phyloP scores from a whole-genome alignment of 371 early-diverging fungal species.

The Saksenaea oblongispora region DNA sequence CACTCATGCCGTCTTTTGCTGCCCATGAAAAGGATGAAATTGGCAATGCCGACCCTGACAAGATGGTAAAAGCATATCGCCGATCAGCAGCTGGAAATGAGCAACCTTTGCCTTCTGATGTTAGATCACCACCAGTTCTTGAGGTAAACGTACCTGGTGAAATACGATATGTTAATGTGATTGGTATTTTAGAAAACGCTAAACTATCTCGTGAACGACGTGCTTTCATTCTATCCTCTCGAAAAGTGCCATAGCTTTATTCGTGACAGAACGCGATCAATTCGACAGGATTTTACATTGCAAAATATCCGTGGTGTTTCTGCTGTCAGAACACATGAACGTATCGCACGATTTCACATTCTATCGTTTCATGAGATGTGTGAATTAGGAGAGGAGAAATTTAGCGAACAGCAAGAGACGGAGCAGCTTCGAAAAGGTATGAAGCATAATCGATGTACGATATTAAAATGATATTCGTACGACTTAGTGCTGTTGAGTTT shows the following conservation, averaged over 20 bases:
- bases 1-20: neutral
- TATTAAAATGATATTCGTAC: neutral
- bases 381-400: slow-evolving; percentile 56
- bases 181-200: slow-evolving; percentile 67
- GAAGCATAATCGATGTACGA: neutral
- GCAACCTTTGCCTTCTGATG: slow-evolving; percentile 88
- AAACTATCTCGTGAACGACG: slow-evolving; percentile 74
- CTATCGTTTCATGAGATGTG: slow-evolving; percentile 76
- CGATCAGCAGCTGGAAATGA: slow-evolving; percentile 89
- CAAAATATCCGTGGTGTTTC: slow-evolving; percentile 74
- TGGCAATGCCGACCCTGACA: slow-evolving; percentile 58
- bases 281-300: slow-evolving; percentile 86
- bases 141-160: slow-evolving; percentile 41
- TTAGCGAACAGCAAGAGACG: slow-evolving; percentile 81
- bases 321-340: slow-evolving; percentile 78
- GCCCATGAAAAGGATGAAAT: slow-evolving; percentile 37
- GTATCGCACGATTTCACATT: slow-evolving; percentile 90
- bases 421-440: slow-evolving; percentile 88
- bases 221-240: slow-evolving; percentile 57
- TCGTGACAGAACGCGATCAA: slow-evolving; percentile 86
- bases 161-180: no score
- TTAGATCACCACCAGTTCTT: slow-evolving; percentile 79
- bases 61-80: slow-evolving; percentile 83
- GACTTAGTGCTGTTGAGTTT: slow-evolving; percentile 71
- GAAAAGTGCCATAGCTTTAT: slow-evolving; percentile 81